phyloP scores from a whole-genome alignment of 768 basidiomycete genomes.

The Neoboletus subvelutipes region DNA sequence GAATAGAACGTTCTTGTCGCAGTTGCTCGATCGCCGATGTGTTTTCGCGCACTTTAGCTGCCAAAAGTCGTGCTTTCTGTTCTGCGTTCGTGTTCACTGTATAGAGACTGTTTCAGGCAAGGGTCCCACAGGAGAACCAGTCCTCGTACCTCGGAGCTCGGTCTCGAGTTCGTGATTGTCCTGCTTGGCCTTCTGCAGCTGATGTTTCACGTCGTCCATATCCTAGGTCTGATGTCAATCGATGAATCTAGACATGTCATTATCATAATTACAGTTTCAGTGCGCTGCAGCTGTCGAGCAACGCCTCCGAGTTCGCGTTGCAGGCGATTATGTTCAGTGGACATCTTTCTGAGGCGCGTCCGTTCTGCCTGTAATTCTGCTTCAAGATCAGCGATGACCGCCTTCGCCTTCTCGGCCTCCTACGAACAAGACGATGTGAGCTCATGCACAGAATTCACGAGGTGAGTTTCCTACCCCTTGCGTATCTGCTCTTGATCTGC shows the following conservation, averaged over 20 bases:
- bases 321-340: slow-evolving; percentile 59
- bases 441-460: background rate
- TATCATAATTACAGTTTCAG: slow-evolving; percentile 55
- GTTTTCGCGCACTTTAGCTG: slow-evolving; percentile 68
- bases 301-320: slow-evolving; percentile 68
- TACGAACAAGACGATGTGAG: slow-evolving; percentile 26
- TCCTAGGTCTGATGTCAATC: slow-evolving; percentile 47
- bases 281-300: slow-evolving; percentile 61
- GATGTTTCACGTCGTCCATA: slow-evolving; percentile 72
- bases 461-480: slow-evolving; percentile 47
- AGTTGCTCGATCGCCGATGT: slow-evolving; percentile 68
- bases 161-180: slow-evolving; percentile 72
- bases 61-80: slow-evolving; percentile 69
- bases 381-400: slow-evolving; percentile 67
- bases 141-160: slow-evolving; percentile 65
- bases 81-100: slow-evolving; percentile 66
- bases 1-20: slow-evolving; percentile 71
- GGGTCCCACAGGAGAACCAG: background rate
- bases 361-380: slow-evolving; percentile 70
- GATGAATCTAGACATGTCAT: background rate
- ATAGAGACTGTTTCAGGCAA: background rate
- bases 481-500: slow-evolving; percentile 48
- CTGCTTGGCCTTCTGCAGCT: slow-evolving; percentile 67
- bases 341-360: slow-evolving; percentile 57
- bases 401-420: slow-evolving; percentile 72